Evolutionary conservation across 805 yeast genomes (phyloP).

Genomic region (Ascoidea tarda): DNA sequence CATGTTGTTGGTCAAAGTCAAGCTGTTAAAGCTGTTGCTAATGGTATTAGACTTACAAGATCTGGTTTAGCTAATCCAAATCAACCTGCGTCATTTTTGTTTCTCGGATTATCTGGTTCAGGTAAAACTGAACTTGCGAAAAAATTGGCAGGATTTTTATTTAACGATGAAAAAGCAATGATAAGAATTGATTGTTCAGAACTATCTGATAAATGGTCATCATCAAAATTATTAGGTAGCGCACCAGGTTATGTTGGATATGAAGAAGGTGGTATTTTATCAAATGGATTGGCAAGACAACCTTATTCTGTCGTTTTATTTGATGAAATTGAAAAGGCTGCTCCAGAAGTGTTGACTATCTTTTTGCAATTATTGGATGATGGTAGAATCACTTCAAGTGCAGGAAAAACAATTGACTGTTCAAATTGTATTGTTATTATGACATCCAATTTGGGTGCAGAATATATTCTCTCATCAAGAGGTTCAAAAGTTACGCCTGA

Average conservation of each 20-base stretch:
- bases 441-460: constrained; percentile 97
- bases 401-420: constrained; percentile 88
- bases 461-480: constrained; percentile 59
- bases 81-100: constrained; percentile 91
- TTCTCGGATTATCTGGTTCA: constrained; percentile 91
- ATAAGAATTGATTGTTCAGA: constrained; percentile 97
- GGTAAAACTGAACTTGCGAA: constrained; percentile 98
- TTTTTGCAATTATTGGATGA: constrained; percentile 89
- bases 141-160: constrained; percentile 89
- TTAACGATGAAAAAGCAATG: constrained; percentile 94
- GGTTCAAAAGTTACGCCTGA: constrained; percentile 48
- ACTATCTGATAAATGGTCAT: constrained; percentile 88
- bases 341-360: constrained; percentile 92
- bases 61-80: constrained; percentile 94
- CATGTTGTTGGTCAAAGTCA: constrained; percentile 92
- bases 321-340: constrained; percentile 98
- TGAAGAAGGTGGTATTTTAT: constrained; percentile 94
- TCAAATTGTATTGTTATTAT: constrained; percentile 85
- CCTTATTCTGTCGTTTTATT: constrained; percentile 95
- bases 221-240: constrained; percentile 89
- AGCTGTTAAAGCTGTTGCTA: constrained; percentile 92
- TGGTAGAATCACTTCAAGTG: constrained; percentile 89
- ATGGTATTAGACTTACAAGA: constrained; percentile 83
- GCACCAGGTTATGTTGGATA: constrained; percentile 97
- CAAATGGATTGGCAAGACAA: constrained; percentile 79